phyloP scores from a whole-genome alignment of 2,329 filamentous ascomycete species.

The Davidsoniella virescens region DNA sequence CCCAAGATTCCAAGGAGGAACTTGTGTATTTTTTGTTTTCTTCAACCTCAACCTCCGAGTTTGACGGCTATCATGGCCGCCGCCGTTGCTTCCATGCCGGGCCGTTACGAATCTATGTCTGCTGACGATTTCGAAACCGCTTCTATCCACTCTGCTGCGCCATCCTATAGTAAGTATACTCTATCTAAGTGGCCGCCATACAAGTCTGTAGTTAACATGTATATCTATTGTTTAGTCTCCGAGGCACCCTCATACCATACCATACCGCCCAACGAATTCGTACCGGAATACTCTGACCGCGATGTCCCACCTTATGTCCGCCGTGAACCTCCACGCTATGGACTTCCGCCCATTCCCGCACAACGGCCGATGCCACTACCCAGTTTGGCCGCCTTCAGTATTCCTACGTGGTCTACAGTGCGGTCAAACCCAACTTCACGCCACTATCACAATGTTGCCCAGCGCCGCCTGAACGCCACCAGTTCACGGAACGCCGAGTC shows the following conservation, averaged over 20 bases:
- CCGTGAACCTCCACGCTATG: constrained; percentile 16
- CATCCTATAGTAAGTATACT: constrained; percentile 42
- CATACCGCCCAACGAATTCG: constrained; percentile 29
- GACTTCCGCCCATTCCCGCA: constrained; percentile 35
- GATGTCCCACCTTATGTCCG: constrained; percentile 13
- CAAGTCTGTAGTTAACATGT: background rate
- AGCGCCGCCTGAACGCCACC: constrained; percentile 37
- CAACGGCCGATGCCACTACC: constrained; percentile 23
- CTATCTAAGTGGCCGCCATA: background rate
- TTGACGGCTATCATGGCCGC: constrained; percentile 1
- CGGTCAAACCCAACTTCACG: constrained; percentile 38
- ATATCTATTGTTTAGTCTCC: constrained; percentile 30
- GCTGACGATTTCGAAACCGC: constrained; percentile 48
- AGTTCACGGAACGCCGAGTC: constrained; percentile 20
- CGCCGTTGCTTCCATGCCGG: constrained; percentile 3
- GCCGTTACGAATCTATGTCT: constrained; percentile 19
- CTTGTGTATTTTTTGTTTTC: background rate
- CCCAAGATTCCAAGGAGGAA: background rate
- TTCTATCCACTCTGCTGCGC: constrained; percentile 50
- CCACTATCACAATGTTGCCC: constrained; percentile 48
- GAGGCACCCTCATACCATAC: constrained; percentile 50
- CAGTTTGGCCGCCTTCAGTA: constrained; percentile 36
- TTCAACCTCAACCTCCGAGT: background rate
- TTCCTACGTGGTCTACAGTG: constrained; percentile 41
- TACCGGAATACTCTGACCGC: constrained; percentile 35